Conservation (phyloP, 1,284 basidiomycete species). For the Moniliella sp. region DNA sequence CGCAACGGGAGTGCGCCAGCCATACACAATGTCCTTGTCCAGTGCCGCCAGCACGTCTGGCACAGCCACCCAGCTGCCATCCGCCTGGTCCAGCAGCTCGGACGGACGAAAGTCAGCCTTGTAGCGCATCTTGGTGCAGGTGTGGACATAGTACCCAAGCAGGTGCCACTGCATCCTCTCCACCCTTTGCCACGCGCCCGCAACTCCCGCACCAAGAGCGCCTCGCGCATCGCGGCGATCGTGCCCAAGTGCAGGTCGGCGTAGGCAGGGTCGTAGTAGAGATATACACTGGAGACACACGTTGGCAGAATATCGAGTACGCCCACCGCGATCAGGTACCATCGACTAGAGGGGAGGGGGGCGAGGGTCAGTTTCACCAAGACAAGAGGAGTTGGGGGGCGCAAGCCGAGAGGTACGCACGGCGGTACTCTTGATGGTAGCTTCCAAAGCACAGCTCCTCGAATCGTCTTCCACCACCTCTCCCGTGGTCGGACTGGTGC, state of each 20-base stretch:
- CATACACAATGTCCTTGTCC: too few species aligned
- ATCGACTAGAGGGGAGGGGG: conserved; percentile 35
- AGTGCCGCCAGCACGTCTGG: too few species aligned
- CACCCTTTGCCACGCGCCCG: conserved; percentile 5
- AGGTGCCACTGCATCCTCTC: conserved; percentile 3
- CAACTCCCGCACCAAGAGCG: conserved; percentile 12
- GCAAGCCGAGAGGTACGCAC: conserved; percentile 1
- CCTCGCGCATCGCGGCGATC: conserved; percentile 17
- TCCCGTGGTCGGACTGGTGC: background rate
- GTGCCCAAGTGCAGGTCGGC: conserved; percentile 62
- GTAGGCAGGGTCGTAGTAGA: conserved; percentile 67
- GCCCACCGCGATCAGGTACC: conserved; percentile 59
- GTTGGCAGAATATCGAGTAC: conserved; percentile 73
- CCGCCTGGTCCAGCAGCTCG: conserved; percentile 63
- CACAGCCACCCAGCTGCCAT: too few species aligned
- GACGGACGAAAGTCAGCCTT: conserved; percentile 78
- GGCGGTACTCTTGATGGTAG: conserved; percentile 28
- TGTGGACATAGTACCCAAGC: conserved; percentile 54
- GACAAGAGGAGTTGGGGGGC: background rate
- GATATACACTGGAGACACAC: conserved; percentile 85
- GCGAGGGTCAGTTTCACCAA: background rate
- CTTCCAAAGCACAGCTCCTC: conserved; percentile 6
- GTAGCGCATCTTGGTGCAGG: conserved; percentile 84
- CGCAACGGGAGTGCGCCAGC: too few species aligned
- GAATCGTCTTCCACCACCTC: conserved; percentile 5